Percentiles rank a stretch among this genome's conserved stretches.
phyloP scores from a whole-genome alignment of 73 alveolate species.

The Tetrahymena borealis region DNA sequence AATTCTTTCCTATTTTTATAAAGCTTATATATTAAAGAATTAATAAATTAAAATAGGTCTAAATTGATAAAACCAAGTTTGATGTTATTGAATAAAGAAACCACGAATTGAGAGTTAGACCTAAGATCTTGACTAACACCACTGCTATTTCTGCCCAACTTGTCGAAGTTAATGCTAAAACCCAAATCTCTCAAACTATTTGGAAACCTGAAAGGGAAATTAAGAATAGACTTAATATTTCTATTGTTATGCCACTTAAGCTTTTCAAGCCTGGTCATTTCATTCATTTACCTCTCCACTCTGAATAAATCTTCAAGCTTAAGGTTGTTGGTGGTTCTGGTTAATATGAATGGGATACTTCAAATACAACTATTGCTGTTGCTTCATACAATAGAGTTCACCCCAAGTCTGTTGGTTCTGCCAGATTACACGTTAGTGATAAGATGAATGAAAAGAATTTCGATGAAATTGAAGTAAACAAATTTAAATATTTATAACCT shows the following conservation, averaged over 20 bases:
- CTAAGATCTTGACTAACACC: not conserved
- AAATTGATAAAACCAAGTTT: not conserved
- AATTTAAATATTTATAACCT: not conserved
- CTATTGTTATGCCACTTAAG: not conserved
- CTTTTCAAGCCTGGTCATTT: not conserved
- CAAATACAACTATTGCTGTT: not conserved
- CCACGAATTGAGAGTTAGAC: not conserved
- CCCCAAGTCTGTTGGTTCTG: not conserved
- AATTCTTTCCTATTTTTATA: not conserved
- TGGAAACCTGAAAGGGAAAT: not conserved
- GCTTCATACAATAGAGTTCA: not conserved
- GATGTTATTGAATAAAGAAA: not conserved
- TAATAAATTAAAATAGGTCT: not conserved
- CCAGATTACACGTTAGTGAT: not conserved
- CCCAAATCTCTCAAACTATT: not conserved
- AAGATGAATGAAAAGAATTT: not conserved
- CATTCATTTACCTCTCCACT: not conserved
- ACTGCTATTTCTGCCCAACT: not conserved
- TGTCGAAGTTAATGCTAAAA: not conserved
- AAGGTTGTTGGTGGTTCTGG: slow-evolving; percentile 4
- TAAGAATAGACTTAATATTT: not conserved
- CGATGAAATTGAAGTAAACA: not conserved
- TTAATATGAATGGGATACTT: not conserved
- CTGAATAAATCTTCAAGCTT: not conserved
- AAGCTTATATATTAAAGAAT: not conserved